Base-by-base conservation (phyloP, 345 rosid species). In the Trapa bicornis region DNA sequence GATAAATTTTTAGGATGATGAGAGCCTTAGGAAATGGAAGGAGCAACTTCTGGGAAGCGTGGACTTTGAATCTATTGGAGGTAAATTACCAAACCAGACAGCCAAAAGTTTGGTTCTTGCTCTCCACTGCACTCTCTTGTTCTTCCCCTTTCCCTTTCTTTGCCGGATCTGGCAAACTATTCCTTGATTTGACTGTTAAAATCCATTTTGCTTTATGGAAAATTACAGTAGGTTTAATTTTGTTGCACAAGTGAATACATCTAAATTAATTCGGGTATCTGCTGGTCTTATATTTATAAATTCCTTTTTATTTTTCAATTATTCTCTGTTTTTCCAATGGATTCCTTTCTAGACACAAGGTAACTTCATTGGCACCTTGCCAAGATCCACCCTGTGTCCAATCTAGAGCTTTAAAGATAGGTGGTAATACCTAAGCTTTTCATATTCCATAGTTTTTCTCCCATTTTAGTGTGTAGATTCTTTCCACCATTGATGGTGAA, bases 1-100 rank as follows among this genome's bases (percentile, higher is more conserved):
- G 42, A 32, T 42, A 33, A 67, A 43, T 65, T 43, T 69, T 68
- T 64, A 87, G 93, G 93, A 87, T 75, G 93, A 87, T 68, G 93
- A 87, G 75, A 87, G 93, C 75, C 73, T 87, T 71, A 80, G 88
- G 79, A 83, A 80, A 80, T 87, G 92, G 92, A 87, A 87, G 78
- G 89, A 87, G 68, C 89, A 87, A 80, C 92, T 87, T 75, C 89
- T 87, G 65, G 89, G 89, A 52, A 71, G 74, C 74, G 84, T 87
- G 74, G 86, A 87, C 74, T 56, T 81, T 36, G 73, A 71, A 10
- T 76, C 76, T 53, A 80, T 83, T 70, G 93, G 89, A 83, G 89
- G 93, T 87, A 77, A 14, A 60, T 62, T 64, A 62, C 64, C 15
- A 35, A 57, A 36, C 17, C 37, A 16, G 16, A 70, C 47, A 22